Conservation (phyloP, 2,329 filamentous ascomycete genomes). For the Madurella mycetomatis region DNA sequence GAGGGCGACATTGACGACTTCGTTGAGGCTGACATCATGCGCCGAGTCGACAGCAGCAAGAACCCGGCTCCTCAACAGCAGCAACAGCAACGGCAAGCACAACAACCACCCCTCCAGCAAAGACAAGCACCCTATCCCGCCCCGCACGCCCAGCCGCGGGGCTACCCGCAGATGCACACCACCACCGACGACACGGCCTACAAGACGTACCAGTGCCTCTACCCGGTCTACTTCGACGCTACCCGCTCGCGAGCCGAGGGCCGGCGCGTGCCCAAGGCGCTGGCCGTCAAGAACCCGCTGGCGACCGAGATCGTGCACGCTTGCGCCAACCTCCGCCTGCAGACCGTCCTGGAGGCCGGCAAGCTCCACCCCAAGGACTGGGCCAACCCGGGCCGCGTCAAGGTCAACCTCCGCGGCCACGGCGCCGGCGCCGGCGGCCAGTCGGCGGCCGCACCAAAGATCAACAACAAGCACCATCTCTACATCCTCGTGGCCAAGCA, state of each 20-base stretch:
- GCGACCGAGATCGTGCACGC: constrained; percentile 86
- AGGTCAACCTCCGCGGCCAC: constrained; percentile 59
- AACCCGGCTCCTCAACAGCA: constrained; percentile 18
- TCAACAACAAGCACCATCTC: constrained; percentile 82
- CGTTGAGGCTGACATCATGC: constrained; percentile 53
- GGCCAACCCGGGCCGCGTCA: constrained; percentile 89
- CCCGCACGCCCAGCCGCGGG: constrained; percentile 31
- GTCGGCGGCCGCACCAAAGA: constrained; percentile 41
- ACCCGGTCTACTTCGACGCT: constrained; percentile 92
- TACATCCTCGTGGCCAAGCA: constrained; percentile 76
- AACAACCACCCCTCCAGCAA: neutral
- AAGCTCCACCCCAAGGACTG: constrained; percentile 96
- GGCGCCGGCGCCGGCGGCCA: constrained; percentile 12
- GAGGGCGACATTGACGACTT: constrained; percentile 76
- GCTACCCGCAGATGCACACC: constrained; percentile 32
- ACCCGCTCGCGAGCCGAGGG: constrained; percentile 71
- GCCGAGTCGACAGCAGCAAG: constrained; percentile 35
- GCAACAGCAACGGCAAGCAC: constrained; percentile 9
- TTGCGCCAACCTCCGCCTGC: constrained; percentile 66
- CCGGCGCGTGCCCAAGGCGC: constrained; percentile 65
- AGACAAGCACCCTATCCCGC: neutral
- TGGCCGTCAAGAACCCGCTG: constrained; percentile 79
- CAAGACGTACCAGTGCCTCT: constrained; percentile 81
- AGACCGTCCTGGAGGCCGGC: constrained; percentile 79
- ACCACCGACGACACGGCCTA: constrained; percentile 52